phyloP scores from a whole-genome alignment of 2,329 filamentous ascomycete species.

The Truncatella angustata region DNA sequence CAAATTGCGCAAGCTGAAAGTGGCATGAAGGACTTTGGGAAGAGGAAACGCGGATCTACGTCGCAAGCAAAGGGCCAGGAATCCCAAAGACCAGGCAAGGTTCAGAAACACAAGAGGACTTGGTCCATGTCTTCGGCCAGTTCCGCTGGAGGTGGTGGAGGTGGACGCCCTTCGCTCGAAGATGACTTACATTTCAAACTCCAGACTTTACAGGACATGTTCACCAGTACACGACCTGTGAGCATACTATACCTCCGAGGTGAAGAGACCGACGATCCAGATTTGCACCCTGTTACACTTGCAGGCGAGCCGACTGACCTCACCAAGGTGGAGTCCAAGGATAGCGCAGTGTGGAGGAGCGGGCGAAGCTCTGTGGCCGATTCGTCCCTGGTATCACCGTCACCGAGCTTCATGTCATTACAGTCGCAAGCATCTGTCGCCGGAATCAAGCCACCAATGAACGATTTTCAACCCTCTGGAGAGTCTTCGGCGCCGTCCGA shows the following conservation, averaged over 20 bases:
- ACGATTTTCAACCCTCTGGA: slow-evolving; percentile 53
- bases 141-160: slow-evolving; percentile 50
- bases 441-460: slow-evolving; percentile 48
- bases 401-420: slow-evolving; percentile 63
- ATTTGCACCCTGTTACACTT: slow-evolving; percentile 73
- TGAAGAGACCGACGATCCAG: slow-evolving; percentile 75
- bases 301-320: slow-evolving; percentile 65
- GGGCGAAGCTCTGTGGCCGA: slow-evolving; percentile 56
- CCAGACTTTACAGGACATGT: slow-evolving; percentile 81
- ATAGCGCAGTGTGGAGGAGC: slow-evolving; percentile 52
- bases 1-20: slow-evolving; percentile 79
- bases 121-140: slow-evolving; percentile 90
- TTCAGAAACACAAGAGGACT: slow-evolving; percentile 85
- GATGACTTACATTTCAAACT: slow-evolving; percentile 80
- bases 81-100: slow-evolving; percentile 70
- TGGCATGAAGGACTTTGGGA: slow-evolving; percentile 65
- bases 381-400: slow-evolving; percentile 64
- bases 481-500: slow-evolving; percentile 48
- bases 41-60: slow-evolving; percentile 56
- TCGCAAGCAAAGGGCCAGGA: slow-evolving; percentile 43
- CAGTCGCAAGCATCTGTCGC: slow-evolving; percentile 55
- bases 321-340: slow-evolving; percentile 48
- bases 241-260: slow-evolving; percentile 77
- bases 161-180: slow-evolving; percentile 56
- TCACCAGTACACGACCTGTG: slow-evolving; percentile 75